phyloP scores from a whole-genome alignment of 345 rosid species.

The Arabidopsis suecica region DNA sequence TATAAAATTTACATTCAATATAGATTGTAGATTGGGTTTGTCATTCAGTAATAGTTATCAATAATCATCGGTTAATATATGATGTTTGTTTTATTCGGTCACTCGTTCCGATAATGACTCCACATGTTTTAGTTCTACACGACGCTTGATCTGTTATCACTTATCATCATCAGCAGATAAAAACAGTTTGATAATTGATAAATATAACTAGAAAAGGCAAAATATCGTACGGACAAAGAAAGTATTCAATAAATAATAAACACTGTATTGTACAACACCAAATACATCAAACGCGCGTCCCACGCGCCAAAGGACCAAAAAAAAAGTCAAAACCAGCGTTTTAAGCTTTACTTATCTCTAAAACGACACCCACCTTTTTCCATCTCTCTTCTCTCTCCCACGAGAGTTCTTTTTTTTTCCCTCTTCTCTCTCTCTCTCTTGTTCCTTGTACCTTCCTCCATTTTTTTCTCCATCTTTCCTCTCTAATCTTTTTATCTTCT shows the following conservation, averaged over 20 bases:
- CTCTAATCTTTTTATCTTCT: slow-evolving; percentile 2
- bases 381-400: slow-evolving; percentile 29
- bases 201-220: no score
- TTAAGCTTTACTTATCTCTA: slow-evolving; percentile 30
- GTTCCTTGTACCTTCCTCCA: slow-evolving; percentile 30
- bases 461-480: slow-evolving; percentile 31
- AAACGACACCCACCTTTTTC: slow-evolving; percentile 42
- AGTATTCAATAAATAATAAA: not conserved
- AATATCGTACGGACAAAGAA: slow-evolving; percentile 31
- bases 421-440: slow-evolving; percentile 25
- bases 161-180: not conserved
- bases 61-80: not conserved
- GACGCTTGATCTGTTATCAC: not conserved
- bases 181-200: no score
- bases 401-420: slow-evolving; percentile 23
- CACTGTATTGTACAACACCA: not conserved
- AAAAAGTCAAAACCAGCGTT: slow-evolving; percentile 49
- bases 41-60: no score
- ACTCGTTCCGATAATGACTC: not conserved
- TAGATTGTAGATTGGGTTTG: no score
- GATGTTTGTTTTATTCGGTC: not conserved
- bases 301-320: slow-evolving; percentile 35
- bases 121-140: slow-evolving; percentile 7
- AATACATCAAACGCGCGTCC: slow-evolving; percentile 23
- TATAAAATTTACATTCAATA: no score